phyloP scores from a whole-genome alignment of 1,284 basidiomycete genomes.

The Amylostereum areolatum region DNA sequence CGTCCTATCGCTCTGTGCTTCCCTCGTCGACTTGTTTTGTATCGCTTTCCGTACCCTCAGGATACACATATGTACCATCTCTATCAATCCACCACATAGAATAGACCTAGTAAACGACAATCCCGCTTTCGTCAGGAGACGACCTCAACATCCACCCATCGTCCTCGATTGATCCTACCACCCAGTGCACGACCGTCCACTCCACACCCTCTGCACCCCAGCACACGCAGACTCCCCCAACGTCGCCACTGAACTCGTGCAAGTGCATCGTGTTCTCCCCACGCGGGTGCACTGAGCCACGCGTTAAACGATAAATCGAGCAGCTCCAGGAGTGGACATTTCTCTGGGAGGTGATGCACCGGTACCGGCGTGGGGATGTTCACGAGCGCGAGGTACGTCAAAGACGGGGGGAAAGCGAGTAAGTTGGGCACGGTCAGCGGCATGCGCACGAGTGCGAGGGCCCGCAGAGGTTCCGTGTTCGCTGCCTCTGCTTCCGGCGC shows the following conservation, averaged over 20 bases:
- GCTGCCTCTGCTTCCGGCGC: conserved; percentile 4
- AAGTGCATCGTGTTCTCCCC: conserved; percentile 31
- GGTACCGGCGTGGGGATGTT: conserved; percentile 36
- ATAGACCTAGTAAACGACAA: conserved; percentile 3
- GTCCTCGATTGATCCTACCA: conserved; percentile 44
- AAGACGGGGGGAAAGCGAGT: conserved; percentile 46
- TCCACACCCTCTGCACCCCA: conserved; percentile 49
- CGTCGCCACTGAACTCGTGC: conserved; percentile 50
- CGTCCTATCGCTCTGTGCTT: not conserved
- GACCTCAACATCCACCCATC: conserved; percentile 58
- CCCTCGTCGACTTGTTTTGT: conserved; percentile 2
- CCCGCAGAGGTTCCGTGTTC: conserved; percentile 12
- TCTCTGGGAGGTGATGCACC: conserved; percentile 46
- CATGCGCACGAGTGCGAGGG: conserved; percentile 28
- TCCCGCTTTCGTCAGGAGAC: conserved; percentile 33
- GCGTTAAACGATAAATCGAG: conserved; percentile 64
- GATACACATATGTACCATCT: conserved; percentile 1
- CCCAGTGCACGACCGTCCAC: conserved; percentile 31
- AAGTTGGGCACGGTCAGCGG: conserved; percentile 30
- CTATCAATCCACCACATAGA: conserved; percentile 11
- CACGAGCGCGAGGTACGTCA: conserved; percentile 54
- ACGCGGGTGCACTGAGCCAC: conserved; percentile 39
- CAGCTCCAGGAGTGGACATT: conserved; percentile 57
- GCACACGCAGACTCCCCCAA: conserved; percentile 42
- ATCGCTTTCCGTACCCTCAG: conserved; percentile 8